Evolutionary conservation across 1,284 basidiomycete species (phyloP).

Genomic region (Stereum hirsutum): DNA sequence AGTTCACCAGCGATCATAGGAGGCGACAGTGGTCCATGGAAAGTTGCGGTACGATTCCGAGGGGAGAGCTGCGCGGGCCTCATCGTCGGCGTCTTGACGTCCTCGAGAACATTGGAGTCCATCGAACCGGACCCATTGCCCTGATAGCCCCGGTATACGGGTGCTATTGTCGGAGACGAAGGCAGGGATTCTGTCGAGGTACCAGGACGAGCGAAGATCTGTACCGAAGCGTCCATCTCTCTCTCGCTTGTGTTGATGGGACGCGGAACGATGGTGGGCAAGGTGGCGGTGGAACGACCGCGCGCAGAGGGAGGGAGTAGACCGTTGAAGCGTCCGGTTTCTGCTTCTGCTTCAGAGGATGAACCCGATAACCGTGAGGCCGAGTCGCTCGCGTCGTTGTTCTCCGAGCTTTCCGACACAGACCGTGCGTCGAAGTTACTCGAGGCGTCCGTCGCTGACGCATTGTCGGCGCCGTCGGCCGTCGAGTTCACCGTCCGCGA

Average conservation of each 20-base stretch:
- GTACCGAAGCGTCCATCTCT: constrained; percentile 44
- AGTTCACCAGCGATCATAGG: not conserved
- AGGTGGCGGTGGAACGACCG: constrained; percentile 23
- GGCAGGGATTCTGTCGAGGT: constrained; percentile 62
- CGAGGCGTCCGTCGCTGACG: constrained; percentile 5
- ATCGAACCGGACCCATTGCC: constrained; percentile 1
- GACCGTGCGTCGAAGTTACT: constrained; percentile 8
- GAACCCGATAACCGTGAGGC: not conserved
- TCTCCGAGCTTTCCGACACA: constrained; percentile 7
- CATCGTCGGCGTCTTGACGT: constrained; percentile 13
- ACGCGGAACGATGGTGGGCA: constrained; percentile 20
- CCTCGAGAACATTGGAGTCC: not conserved
- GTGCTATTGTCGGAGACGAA: constrained; percentile 15
- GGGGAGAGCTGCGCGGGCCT: constrained; percentile 5
- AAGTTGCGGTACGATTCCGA: constrained; percentile 10
- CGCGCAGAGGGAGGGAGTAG: constrained; percentile 4
- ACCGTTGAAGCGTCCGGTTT: not conserved
- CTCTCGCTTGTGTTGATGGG: constrained; percentile 14
- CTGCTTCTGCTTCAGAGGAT: constrained; percentile 2
- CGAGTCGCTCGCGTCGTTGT: constrained; percentile 6
- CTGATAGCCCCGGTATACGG: constrained; percentile 7
- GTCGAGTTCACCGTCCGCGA: no score
- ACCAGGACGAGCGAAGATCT: constrained; percentile 60
- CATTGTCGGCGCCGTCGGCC: constrained; percentile 5
- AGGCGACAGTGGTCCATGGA: constrained; percentile 10